These are phyloP conservation scores for Ceratocystis destructans DNA, from an alignment of 2,329 filamentous ascomycete genomes.

Conservation along the genomic window DNA sequence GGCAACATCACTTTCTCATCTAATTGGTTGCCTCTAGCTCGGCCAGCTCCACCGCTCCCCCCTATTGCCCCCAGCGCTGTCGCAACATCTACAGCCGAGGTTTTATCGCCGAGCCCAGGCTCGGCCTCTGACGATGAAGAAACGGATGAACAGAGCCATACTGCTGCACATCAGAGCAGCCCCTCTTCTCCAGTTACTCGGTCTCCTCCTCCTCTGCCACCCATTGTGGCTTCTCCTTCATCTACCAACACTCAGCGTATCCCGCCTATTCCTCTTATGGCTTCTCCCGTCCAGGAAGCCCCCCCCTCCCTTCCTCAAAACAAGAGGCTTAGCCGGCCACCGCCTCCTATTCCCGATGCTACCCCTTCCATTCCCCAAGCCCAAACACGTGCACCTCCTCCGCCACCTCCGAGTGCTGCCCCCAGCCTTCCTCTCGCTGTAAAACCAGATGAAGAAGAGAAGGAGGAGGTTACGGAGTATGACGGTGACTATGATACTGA, in stretches of 20 bases:
- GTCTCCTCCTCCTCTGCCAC: slow-evolving; percentile 32
- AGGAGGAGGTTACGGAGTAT: slow-evolving; percentile 79
- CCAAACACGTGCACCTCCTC: slow-evolving; percentile 51
- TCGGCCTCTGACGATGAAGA: slow-evolving; percentile 85
- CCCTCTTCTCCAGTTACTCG: slow-evolving; percentile 29
- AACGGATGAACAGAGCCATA: slow-evolving; percentile 35
- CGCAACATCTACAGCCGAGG: slow-evolving; percentile 36
- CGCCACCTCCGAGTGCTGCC: slow-evolving; percentile 40
- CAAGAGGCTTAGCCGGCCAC: slow-evolving; percentile 43
- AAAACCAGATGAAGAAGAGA: slow-evolving; percentile 42
- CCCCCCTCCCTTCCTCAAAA: slow-evolving; percentile 33
- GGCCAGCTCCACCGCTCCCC: slow-evolving; percentile 43
- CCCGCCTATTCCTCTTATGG: slow-evolving; percentile 24
- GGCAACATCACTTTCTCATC: not conserved
- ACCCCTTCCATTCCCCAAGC: slow-evolving; percentile 34
- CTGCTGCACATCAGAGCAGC: slow-evolving; percentile 22
- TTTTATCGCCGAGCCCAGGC: slow-evolving; percentile 57
- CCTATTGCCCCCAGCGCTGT: slow-evolving; percentile 38
- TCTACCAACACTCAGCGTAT: slow-evolving; percentile 23
- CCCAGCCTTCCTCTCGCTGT: slow-evolving; percentile 31
- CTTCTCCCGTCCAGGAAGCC: slow-evolving; percentile 29
- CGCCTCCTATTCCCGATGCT: slow-evolving; percentile 46
- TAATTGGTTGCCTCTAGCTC: slow-evolving; percentile 35
- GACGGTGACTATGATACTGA: slow-evolving; percentile 98
- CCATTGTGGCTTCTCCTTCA: slow-evolving; percentile 19